Base-by-base conservation (phyloP, 441 rosid species). In the Metrosideros polymorpha region DNA sequence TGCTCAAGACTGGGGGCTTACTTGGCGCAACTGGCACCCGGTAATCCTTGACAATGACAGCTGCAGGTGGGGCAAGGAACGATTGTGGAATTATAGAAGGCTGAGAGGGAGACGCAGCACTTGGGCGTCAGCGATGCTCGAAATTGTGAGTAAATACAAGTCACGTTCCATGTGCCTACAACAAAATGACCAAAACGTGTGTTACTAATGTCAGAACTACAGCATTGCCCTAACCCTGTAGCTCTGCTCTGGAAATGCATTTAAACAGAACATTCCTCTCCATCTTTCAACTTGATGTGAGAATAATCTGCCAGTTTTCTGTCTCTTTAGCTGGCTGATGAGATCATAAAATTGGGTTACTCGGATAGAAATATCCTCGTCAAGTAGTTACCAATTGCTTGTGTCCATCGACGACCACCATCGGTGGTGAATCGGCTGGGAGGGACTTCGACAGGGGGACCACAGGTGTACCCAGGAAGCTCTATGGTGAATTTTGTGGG, bases 101-200 rank as follows among this genome's bases (percentile, higher is more conserved):
- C 91, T 18, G 99, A 96, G 85, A 96, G 87, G 66, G 99, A 95
- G 86, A 96, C 99, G 82, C 99, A 97, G 88, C 99, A 97, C 82
- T 90, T 94, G 29, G 99, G 99, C 22, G 91, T 85, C 4, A 86
- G 85, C 84, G 97, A 92, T 86, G 98, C 90, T 85, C 91, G 27
- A 88, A 89, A 88, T 83, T 93, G 98, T 9, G 98, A 94, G 89
- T 96, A 97, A 13, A 91, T 86, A n/a, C 99, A 96, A n/a, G 90
- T 92, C 86, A 92, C 94, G 47, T 94, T 90, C 98, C 98, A 94
- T 79, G 98, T 93, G 63, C 91, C 98, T 95, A 86, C 87, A 91
- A 82, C 61, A 83, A 79, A 47, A 82, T 5, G 84, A 50, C 15
- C 43, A 50, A 30, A 49, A 83, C n/a, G 47, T 10, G 45, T 1